A percentile compares a stretch with the other conserved stretches of the same genome.
Evolutionary conservation across 2,329 filamentous ascomycete genomes (phyloP).

Genomic region (Eutypa lata): DNA sequence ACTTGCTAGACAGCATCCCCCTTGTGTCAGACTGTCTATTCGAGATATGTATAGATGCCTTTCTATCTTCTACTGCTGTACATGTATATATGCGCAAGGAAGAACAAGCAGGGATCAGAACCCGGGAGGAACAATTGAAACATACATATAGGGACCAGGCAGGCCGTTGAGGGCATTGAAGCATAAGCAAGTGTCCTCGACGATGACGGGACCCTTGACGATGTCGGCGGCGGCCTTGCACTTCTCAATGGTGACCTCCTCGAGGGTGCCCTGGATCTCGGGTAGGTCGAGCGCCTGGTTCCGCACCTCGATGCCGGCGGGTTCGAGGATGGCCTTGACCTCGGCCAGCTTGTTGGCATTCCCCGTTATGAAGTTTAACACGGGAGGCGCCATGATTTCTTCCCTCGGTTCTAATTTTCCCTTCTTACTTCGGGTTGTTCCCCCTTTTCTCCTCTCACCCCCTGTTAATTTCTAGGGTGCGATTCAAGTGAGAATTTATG

Average conservation of each 20-base stretch:
- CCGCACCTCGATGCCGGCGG: conserved; percentile 64
- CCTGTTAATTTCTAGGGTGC: no score
- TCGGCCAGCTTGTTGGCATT: conserved; percentile 93
- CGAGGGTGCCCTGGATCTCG: conserved; percentile 88
- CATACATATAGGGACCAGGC: conserved; percentile 91
- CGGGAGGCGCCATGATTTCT: conserved; percentile 37
- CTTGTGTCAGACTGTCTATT: neutral
- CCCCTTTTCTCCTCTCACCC: no score
- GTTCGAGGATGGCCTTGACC: conserved; percentile 80
- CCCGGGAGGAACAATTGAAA: conserved; percentile 28
- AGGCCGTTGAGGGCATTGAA: conserved; percentile 89
- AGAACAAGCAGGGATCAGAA: neutral
- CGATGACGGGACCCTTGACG: conserved; percentile 75
- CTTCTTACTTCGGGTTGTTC: no score
- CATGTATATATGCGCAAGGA: no score
- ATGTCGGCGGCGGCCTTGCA: conserved; percentile 75
- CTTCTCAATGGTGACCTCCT: conserved; percentile 89
- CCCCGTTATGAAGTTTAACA: conserved; percentile 90
- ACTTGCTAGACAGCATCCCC: conserved; percentile 64
- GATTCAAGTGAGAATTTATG: no score
- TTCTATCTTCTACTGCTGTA: no score
- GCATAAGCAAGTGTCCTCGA: conserved; percentile 93
- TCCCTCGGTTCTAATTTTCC: conserved; percentile 4
- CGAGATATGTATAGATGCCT: neutral
- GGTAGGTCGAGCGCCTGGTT: conserved; percentile 76